Evolutionary conservation across 768 basidiomycete genomes (phyloP).

Genomic region (Tricholoma flavovirens): DNA sequence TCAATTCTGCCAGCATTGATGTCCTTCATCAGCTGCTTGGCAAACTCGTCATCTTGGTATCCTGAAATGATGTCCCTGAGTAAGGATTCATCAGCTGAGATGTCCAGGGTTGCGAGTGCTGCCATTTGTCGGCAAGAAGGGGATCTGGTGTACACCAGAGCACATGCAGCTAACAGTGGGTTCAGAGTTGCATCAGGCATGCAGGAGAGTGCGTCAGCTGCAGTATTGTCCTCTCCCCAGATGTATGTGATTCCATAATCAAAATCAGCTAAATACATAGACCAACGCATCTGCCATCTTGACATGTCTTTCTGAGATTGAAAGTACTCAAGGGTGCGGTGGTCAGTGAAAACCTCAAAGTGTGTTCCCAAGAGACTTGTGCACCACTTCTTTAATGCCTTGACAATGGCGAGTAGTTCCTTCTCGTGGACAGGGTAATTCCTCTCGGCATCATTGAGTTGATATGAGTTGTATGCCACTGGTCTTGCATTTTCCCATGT

Average conservation of each 20-base stretch:
- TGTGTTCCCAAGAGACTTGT: constrained; percentile 11
- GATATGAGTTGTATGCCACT: constrained; percentile 20
- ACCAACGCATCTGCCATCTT: constrained; percentile 22
- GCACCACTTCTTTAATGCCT: constrained; percentile 19
- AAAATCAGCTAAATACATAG: constrained; percentile 32
- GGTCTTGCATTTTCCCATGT: constrained; percentile 24
- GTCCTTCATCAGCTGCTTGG: no score
- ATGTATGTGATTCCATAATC: constrained; percentile 28
- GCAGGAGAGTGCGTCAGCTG: constrained; percentile 29
- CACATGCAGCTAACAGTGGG: constrained; percentile 1
- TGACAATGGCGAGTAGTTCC: constrained; percentile 28
- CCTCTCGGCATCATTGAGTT: constrained; percentile 13
- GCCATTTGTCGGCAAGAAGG: neutral
- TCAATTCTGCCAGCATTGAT: no score
- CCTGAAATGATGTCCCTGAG: no score
- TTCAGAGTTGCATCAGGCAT: constrained; percentile 4
- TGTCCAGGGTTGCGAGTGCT: neutral
- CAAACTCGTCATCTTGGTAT: no score
- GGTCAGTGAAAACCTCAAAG: constrained; percentile 26
- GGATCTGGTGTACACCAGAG: neutral
- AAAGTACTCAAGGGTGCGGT: constrained; percentile 27
- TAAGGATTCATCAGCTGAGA: neutral
- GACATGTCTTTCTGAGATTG: constrained; percentile 12
- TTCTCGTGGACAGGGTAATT: constrained; percentile 30
- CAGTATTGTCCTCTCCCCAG: constrained; percentile 24